phyloP scores from a whole-genome alignment of 768 basidiomycete genomes.

The Nidula microcarpa region DNA sequence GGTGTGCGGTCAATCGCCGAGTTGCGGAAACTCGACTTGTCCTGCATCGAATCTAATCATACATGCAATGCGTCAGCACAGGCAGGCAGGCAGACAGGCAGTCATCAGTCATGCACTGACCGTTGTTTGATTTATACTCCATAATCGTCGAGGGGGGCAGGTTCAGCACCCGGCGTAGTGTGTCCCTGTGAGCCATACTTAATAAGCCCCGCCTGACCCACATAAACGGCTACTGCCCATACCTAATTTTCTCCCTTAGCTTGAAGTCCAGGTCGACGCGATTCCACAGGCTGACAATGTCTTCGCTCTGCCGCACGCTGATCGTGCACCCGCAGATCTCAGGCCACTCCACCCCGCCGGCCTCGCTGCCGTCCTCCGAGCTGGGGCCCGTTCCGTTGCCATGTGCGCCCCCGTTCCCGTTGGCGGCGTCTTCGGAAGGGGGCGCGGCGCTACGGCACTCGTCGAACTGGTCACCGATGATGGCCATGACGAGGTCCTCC shows the following conservation, averaged over 20 bases:
- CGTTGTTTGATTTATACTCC: slow-evolving; percentile 95
- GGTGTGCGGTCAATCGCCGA: slow-evolving; percentile 49
- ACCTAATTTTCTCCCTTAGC: slow-evolving; percentile 82
- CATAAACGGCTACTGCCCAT: slow-evolving; percentile 19
- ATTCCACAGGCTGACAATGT: slow-evolving; percentile 94
- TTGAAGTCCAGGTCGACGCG: slow-evolving; percentile 73
- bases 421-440: slow-evolving; percentile 18
- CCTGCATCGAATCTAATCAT: slow-evolving; percentile 77
- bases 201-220: slow-evolving; percentile 3
- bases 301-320: slow-evolving; percentile 89
- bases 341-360: slow-evolving; percentile 49
- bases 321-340: slow-evolving; percentile 96
- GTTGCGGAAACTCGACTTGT: slow-evolving; percentile 82
- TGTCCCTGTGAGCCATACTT: slow-evolving; percentile 51
- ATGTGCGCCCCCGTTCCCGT: slow-evolving; percentile 20
- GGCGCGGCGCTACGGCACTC: slow-evolving; percentile 43
- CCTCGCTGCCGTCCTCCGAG: slow-evolving; percentile 33
- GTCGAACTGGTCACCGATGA: slow-evolving; percentile 90
- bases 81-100: neutral
- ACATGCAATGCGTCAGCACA: slow-evolving; percentile 3
- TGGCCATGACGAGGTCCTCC: slow-evolving; percentile 85
- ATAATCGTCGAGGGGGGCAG: slow-evolving; percentile 77
- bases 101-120: slow-evolving; percentile 29
- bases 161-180: slow-evolving; percentile 70
- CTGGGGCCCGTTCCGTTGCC: slow-evolving; percentile 9